These are phyloP conservation scores for Suhomyces atakaporum DNA, from an alignment of 1,139 yeast genomes.

Conservation along the genomic window DNA sequence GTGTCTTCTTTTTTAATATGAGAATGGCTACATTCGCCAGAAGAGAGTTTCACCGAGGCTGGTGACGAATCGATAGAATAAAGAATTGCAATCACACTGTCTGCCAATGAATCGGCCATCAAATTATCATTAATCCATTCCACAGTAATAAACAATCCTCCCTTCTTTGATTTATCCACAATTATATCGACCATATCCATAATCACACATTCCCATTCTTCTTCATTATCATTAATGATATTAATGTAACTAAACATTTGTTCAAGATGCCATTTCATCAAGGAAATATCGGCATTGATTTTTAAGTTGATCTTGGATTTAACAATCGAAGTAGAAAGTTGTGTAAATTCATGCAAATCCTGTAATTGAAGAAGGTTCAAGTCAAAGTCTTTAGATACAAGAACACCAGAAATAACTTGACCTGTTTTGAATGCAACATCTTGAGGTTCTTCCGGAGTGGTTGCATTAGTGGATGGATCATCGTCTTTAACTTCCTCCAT, in stretches of 20 bases:
- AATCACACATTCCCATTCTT: slow-evolving; percentile 52
- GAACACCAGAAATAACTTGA: slow-evolving; percentile 74
- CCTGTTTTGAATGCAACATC: slow-evolving; percentile 27
- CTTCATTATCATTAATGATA: slow-evolving; percentile 61
- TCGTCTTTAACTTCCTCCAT: slow-evolving; percentile 16
- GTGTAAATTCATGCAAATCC: slow-evolving; percentile 88
- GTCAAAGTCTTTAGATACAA: slow-evolving; percentile 90
- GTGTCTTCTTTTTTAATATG: slow-evolving; percentile 24
- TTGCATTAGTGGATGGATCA: slow-evolving; percentile 4
- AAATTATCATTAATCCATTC: slow-evolving; percentile 88
- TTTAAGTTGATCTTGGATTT: slow-evolving; percentile 77
- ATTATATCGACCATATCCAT: slow-evolving; percentile 48
- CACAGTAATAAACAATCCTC: slow-evolving; percentile 53
- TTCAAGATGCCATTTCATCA: slow-evolving; percentile 84
- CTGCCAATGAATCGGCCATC: slow-evolving; percentile 92
- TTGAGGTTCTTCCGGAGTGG: slow-evolving; percentile 8
- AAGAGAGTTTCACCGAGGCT: slow-evolving; percentile 85
- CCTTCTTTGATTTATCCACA: slow-evolving; percentile 45
- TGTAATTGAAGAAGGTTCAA: slow-evolving; percentile 77
- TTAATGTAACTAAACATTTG: slow-evolving; percentile 94
- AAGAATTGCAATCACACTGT: slow-evolving; percentile 85
- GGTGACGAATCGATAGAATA: slow-evolving; percentile 94
- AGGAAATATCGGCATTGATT: slow-evolving; percentile 78
- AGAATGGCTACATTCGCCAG: slow-evolving; percentile 55
- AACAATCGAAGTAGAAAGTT: slow-evolving; percentile 80